Evolutionary conservation across 2,329 filamentous ascomycete genomes (phyloP).

Genomic region (Hortaea sp.): DNA sequence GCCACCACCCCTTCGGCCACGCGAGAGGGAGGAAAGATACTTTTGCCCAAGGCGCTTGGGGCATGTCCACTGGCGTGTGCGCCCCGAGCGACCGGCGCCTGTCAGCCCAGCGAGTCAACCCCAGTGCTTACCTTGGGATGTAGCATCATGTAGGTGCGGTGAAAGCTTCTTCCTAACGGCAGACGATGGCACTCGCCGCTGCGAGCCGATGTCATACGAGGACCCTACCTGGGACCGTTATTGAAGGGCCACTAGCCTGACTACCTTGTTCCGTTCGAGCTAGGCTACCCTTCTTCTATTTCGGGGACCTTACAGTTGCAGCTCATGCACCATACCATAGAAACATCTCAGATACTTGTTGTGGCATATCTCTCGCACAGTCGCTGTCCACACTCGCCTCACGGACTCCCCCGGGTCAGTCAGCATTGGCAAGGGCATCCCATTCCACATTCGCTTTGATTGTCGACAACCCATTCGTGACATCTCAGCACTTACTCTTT

Average conservation of each 20-base stretch:
- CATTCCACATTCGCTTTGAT: slow-evolving; percentile 8
- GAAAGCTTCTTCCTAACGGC: slow-evolving; percentile 3
- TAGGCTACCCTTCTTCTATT: slow-evolving; percentile 10
- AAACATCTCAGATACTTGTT: slow-evolving; percentile 4
- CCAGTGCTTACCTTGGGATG: not conserved
- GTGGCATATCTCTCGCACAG: slow-evolving; percentile 4
- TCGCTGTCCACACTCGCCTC: slow-evolving; percentile 1
- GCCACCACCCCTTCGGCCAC: not conserved
- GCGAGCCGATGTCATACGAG: slow-evolving; percentile 10
- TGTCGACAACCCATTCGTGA: not conserved
- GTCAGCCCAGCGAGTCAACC: slow-evolving; percentile 7
- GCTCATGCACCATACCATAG: slow-evolving; percentile 11
- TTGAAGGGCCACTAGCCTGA: not conserved
- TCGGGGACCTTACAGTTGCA: slow-evolving; percentile 8
- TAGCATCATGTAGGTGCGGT: slow-evolving; percentile 1
- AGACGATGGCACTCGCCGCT: slow-evolving; percentile 7
- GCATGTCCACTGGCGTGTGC: not conserved
- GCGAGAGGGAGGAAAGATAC: not conserved
- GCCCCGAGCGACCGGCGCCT: slow-evolving; percentile 6
- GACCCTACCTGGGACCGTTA: slow-evolving; percentile 4
- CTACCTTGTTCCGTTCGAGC: slow-evolving; percentile 6
- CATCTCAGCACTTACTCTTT: not conserved
- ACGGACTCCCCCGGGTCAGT: not conserved
- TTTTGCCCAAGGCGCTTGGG: not conserved
- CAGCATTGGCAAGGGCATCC: slow-evolving; percentile 2